A percentile compares a stretch with the other conserved stretches of the same genome.
These are phyloP conservation scores for Silene noctiflora DNA, from an alignment of 179 eudicot species.

Conservation along the genomic window DNA sequence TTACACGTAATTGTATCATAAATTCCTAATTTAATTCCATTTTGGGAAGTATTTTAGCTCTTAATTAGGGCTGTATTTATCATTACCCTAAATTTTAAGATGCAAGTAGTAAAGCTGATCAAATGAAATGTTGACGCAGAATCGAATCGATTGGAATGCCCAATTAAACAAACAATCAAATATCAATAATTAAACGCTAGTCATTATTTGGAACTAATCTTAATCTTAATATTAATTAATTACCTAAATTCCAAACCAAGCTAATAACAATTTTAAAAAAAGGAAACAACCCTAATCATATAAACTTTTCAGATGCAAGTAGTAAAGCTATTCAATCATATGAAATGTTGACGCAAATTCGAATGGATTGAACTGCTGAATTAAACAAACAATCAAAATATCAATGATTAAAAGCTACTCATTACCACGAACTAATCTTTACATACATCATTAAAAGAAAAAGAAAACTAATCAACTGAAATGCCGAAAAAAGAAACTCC, in stretches of 20 bases:
- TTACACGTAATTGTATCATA: no score
- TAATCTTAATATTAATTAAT: not conserved
- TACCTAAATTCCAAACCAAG: not conserved
- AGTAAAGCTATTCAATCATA: slow-evolving; percentile 4
- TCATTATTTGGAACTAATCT: not conserved
- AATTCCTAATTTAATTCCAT: no score
- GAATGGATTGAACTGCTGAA: not conserved
- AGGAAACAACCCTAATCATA: not conserved
- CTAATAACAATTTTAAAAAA: not conserved
- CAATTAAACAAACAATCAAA: not conserved
- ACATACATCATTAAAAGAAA: not conserved
- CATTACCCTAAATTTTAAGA: not conserved
- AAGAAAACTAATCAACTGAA: not conserved
- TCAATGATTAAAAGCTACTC: not conserved
- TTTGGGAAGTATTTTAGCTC: no score
- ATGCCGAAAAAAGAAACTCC: not conserved
- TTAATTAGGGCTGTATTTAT: no score
- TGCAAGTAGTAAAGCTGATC: slow-evolving; percentile 2
- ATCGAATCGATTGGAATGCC: not conserved
- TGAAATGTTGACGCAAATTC: not conserved
- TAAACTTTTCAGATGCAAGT: not conserved
- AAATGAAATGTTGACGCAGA: not conserved
- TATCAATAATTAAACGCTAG: not conserved
- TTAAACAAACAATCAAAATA: not conserved
- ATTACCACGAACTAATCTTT: not conserved